Conservation (phyloP, 2,329 filamentous ascomycete species). For the Hysterium pulicare region DNA sequence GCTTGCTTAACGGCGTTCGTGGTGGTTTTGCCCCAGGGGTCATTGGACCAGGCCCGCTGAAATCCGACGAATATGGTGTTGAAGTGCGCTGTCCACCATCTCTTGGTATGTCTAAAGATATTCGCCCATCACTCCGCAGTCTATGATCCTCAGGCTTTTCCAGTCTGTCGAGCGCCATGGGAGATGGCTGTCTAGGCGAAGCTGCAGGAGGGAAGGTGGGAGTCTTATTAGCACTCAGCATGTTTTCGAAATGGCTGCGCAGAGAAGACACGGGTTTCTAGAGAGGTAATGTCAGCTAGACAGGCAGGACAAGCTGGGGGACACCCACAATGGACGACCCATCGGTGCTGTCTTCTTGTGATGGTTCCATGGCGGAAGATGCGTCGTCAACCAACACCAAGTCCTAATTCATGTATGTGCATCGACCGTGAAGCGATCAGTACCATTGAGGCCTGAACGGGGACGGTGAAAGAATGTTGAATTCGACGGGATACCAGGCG, state of each 20-base stretch:
- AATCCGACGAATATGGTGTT: constrained; percentile 31
- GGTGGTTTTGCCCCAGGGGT: constrained; percentile 38
- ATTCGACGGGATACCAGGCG: not conserved
- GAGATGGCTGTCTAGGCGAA: constrained; percentile 25
- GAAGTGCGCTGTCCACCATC: constrained; percentile 20
- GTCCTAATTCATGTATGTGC: constrained; percentile 27
- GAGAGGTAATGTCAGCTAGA: constrained; percentile 11
- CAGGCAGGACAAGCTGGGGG: not conserved
- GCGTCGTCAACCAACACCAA: constrained; percentile 34
- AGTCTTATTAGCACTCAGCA: constrained; percentile 48
- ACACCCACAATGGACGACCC: constrained; percentile 68
- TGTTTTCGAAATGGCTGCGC: constrained; percentile 76
- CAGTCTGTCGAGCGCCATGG: constrained; percentile 30
- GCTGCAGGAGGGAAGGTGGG: constrained; percentile 19
- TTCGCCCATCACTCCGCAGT: constrained; percentile 30
- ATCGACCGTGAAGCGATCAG: constrained; percentile 25
- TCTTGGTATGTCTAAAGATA: constrained; percentile 42
- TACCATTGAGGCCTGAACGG: constrained; percentile 29
- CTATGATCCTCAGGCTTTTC: constrained; percentile 25
- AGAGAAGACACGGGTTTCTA: constrained; percentile 81
- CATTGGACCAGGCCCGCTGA: constrained; percentile 29
- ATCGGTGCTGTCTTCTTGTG: constrained; percentile 61
- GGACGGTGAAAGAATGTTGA: not conserved
- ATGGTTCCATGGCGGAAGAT: constrained; percentile 30
- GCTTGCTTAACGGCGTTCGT: constrained; percentile 32